phyloP scores from a whole-genome alignment of 2,329 filamentous ascomycete species.

The Pyrenophora graminea region DNA sequence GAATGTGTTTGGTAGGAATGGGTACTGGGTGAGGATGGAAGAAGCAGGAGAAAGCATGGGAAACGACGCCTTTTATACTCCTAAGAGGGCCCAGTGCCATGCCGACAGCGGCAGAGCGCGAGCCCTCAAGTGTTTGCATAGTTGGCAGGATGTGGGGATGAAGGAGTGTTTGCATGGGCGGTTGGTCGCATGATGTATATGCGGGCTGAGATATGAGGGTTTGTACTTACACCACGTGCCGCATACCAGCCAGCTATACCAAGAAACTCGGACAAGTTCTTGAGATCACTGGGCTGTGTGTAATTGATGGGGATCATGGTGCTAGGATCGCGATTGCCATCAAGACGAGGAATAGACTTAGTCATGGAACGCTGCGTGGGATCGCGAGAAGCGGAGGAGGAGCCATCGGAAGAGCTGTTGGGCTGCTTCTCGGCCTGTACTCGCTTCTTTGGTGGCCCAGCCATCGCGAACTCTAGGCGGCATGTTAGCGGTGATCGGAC shows the following conservation, averaged over 20 bases:
- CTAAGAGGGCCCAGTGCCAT: conserved; percentile 3
- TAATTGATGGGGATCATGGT: conserved; percentile 25
- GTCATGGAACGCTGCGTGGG: conserved; percentile 32
- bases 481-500: conserved; percentile 23
- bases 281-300: conserved; percentile 33
- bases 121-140: conserved; percentile 7
- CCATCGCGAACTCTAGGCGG: conserved; percentile 39
- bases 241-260: conserved; percentile 42
- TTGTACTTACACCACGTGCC: conserved; percentile 46
- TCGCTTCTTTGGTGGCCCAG: conserved; percentile 43
- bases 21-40: conserved; percentile 1
- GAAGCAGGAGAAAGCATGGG: not conserved
- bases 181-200: conserved; percentile 12
- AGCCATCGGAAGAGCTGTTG: conserved; percentile 32
- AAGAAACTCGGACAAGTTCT: conserved; percentile 45
- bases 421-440: conserved; percentile 35
- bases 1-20: conserved; percentile 1
- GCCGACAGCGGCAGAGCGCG: not conserved
- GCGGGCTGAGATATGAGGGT: conserved; percentile 10
- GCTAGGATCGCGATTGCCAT: conserved; percentile 43
- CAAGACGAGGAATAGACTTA: conserved; percentile 37
- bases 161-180: conserved; percentile 2
- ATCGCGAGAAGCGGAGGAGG: conserved; percentile 30
- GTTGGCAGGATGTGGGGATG: not conserved
- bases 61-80: conserved; percentile 3